Evolutionary conservation across 768 basidiomycete genomes (phyloP), one percentile per base, ranked within the genome.

Genomic region (Auriscalpium orientale): DNA sequence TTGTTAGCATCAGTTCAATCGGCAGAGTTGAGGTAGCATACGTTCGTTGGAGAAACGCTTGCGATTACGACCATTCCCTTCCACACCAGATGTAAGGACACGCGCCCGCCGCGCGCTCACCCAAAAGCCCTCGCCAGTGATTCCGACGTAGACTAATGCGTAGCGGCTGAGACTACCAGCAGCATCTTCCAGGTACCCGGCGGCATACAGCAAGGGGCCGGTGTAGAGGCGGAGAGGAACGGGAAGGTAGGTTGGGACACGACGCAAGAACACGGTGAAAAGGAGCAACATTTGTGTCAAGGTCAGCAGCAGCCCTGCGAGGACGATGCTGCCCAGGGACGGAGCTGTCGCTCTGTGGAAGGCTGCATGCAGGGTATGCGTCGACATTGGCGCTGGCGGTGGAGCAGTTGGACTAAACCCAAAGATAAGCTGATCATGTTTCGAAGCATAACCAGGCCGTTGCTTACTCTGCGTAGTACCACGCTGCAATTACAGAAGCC

Each of bases 401-500:
- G 77, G 60, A 51, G 65, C 56, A 22, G 53, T 51, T 1, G 66
- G 67, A 46, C 70, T 71, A 40, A 11, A 37, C 21, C n/a, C 8
- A 18, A 34, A 22, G 46, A 38, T 43, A 47, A 13, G 60, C 51
- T 8, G 56, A 54, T 28, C 50, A 47, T 58, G 47, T 58, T 40
- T 21, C 1, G 15, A 55, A 44, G 28, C 13, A 49, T n/a, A 22
- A 38, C 49, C 7, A 9, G 28, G 11, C 53, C 28, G 0, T 67
- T 28, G 28, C 82, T 65, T 62, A 85, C 79, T 82, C 75, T 33
- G 80, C 68, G 70, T 91, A 95, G 67, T 95, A 97, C 94, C 94
- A 98, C 46, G 87, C 84, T 2, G 92, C 94, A 36, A 98, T 81
- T 4, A 94, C 89, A 34, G 85, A 87, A 0, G 91, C 85, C 55